phyloP scores from a whole-genome alignment of 345 rosid species.

The Gossypioides kirkii region DNA sequence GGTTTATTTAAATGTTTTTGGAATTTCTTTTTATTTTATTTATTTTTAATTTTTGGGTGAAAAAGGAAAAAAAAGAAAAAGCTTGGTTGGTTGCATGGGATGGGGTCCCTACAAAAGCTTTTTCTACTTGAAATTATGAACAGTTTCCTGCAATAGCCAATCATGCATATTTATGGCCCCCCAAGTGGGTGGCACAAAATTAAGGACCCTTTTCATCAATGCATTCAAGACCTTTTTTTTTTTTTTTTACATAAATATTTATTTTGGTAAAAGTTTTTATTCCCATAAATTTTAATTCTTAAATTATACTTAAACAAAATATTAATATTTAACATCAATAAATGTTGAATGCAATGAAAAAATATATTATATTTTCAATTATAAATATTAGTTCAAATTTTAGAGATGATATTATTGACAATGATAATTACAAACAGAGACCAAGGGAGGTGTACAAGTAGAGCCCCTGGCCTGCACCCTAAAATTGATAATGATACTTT shows the following conservation, averaged over 20 bases:
- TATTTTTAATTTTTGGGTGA: neutral
- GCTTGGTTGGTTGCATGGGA: neutral
- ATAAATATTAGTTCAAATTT: too few species aligned
- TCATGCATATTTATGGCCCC: slow-evolving; percentile 11
- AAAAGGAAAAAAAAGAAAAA: neutral
- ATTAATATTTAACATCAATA: too few species aligned
- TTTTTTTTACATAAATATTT: neutral
- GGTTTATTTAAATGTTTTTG: neutral
- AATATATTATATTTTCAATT: too few species aligned
- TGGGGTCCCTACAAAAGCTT: slow-evolving; percentile 4
- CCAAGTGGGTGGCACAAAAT: slow-evolving; percentile 1
- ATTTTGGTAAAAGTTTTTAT: too few species aligned
- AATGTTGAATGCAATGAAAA: accelerated
- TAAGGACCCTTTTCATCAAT: neutral
- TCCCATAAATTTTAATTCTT: too few species aligned
- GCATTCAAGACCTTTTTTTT: neutral
- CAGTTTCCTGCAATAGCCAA: slow-evolving; percentile 3
- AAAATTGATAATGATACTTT: too few species aligned
- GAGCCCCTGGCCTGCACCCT: too few species aligned
- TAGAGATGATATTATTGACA: too few species aligned
- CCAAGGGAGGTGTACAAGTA: too few species aligned
- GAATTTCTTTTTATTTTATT: neutral
- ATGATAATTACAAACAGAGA: accelerated
- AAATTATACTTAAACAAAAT: too few species aligned
- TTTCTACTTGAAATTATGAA: slow-evolving; percentile 3